Evolutionary conservation across 2,329 filamentous ascomycete species (phyloP).

Genomic region (Colletotrichum somersetense): DNA sequence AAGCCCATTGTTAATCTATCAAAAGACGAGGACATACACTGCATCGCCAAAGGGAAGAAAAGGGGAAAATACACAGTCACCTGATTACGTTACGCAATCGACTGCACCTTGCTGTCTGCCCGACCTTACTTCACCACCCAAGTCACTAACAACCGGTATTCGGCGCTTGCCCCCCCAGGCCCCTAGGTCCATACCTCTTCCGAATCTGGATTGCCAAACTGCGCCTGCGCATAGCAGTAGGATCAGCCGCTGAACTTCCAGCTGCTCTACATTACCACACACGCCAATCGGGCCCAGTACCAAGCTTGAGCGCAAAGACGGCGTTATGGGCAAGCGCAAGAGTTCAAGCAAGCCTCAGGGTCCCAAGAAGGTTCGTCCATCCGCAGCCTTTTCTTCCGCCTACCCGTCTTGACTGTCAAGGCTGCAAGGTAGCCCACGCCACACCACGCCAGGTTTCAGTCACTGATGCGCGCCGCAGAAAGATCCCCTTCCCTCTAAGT

Average conservation of each 20-base stretch:
- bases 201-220: background rate
- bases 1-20: background rate
- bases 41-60: background rate
- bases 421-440: background rate
- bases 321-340: conserved; percentile 88
- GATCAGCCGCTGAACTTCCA: background rate
- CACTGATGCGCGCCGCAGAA: conserved; percentile 56
- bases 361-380: conserved; percentile 78
- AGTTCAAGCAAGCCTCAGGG: conserved; percentile 84
- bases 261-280: background rate
- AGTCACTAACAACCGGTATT: background rate
- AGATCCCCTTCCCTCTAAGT: conserved; percentile 83
- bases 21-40: background rate
- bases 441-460: background rate
- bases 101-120: background rate
- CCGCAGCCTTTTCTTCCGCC: background rate
- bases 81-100: conserved; percentile 25
- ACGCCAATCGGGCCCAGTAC: conserved; percentile 17
- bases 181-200: background rate
- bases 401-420: background rate
- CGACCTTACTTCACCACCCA: background rate
- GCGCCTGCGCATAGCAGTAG: background rate
- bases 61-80: background rate
- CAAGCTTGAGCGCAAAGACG: background rate
- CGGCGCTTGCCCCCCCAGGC: background rate